Evolutionary conservation across 2,329 filamentous ascomycete genomes (phyloP).

Genomic region (Arachnopeziza araneosa): DNA sequence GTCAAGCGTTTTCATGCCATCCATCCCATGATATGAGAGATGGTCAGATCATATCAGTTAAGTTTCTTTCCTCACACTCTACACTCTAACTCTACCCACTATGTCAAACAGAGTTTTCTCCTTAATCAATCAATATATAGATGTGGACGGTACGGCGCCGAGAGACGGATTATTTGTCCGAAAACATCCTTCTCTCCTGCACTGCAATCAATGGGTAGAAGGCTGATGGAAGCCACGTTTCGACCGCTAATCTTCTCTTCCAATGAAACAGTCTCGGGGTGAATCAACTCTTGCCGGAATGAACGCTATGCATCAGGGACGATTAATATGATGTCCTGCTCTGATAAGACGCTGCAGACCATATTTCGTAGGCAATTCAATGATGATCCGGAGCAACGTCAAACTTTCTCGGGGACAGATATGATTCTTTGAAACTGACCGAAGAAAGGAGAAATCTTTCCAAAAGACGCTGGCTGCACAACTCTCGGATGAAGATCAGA

Average conservation of each 20-base stretch:
- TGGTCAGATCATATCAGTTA: not conserved
- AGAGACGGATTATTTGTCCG: not conserved
- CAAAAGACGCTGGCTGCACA: not conserved
- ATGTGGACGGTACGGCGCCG: not conserved
- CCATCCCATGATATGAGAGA: not conserved
- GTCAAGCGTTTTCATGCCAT: constrained; percentile 4
- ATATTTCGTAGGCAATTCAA: not conserved
- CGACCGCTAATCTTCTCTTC: not conserved
- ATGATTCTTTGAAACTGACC: not conserved
- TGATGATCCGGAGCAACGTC: not conserved
- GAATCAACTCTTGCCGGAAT: not conserved
- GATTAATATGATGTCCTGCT: too few relatives aligned
- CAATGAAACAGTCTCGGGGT: not conserved
- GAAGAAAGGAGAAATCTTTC: not conserved
- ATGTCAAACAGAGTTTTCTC: not conserved
- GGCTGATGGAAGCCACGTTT: not conserved
- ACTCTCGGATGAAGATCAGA: not conserved
- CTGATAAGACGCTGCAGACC: not conserved
- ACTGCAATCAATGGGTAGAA: not conserved
- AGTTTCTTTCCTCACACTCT: not conserved
- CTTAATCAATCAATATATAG: not conserved
- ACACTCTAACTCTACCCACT: not conserved
- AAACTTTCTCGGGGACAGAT: not conserved
- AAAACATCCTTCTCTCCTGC: not conserved
- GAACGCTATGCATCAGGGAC: not conserved